Evolutionary conservation across 495 filamentous ascomycete genomes (phyloP), one percentile per base, ranked within the genome.

Genomic region (Trypethelium eluteriae): DNA sequence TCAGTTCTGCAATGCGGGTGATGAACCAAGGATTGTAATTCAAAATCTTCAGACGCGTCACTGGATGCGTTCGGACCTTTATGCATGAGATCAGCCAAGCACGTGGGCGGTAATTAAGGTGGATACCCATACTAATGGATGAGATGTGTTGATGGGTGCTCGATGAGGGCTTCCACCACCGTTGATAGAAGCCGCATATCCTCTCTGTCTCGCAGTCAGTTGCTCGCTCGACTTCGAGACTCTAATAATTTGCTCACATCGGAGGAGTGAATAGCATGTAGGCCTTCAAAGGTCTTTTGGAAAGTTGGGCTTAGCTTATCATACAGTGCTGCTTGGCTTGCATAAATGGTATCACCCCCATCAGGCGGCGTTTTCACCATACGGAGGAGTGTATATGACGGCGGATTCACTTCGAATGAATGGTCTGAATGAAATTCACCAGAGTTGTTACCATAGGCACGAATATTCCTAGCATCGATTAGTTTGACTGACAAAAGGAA

Each of bases 31-130:
- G 69, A 61, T 72, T 72, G 53, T 70, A 68, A 68, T 78, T 80
- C 18, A 83, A 47, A n/a, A 72, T 68, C 72, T 82, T 83, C 75
- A 74, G 76, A 6, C 77, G 76, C 1, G 81, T 84, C 0, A 80
- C 79, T 0, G 80, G 80, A 68, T 83, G 77, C 4, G 81, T 82
- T 46, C 81, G 76, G 32, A 82, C 69, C 18, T 78, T 75, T 61
- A 76, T 75, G 70, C 75, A 39, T 67, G 65, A 36, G 74, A 73
- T 63, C 70, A 50, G 68, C 78, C 74, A 46, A 73, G 65, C 14
- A 6, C 7, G 2, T 59, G 6, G n/a, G 18, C 18, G 14, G 68
- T 70, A 74, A 41, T 69, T 72, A 25, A 69, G 62, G 69, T 79
- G 77, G 1, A 75, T 66, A 4, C 62, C 5, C 62, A 35, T 63